phyloP scores from a whole-genome alignment of 306 rosid species.

The Argentina anserina region DNA sequence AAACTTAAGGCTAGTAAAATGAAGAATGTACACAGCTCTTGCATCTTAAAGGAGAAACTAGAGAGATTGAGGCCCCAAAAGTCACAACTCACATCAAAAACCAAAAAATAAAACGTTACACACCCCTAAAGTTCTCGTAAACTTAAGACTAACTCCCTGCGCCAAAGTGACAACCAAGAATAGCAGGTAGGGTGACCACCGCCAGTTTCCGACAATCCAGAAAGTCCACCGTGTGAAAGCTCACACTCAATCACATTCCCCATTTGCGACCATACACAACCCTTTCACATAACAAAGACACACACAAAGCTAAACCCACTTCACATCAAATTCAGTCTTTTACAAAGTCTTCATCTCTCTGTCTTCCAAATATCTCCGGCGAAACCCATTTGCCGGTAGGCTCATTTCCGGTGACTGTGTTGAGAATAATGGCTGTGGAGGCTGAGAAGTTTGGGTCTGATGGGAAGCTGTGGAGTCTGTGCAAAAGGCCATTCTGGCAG shows the following conservation, averaged over 20 bases:
- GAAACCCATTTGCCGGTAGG: constrained; percentile 20
- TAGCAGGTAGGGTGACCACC: constrained; percentile 23
- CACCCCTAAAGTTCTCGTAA: not conserved
- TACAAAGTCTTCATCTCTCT: not conserved
- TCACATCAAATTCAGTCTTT: constrained; percentile 27
- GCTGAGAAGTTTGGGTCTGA: constrained; percentile 53
- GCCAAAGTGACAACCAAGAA: constrained; percentile 5
- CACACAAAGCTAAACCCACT: constrained; percentile 14
- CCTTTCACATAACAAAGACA: constrained; percentile 34
- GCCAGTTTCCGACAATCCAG: constrained; percentile 37
- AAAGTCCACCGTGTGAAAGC: constrained; percentile 32
- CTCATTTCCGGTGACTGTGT: not conserved
- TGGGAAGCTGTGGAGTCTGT: constrained; percentile 63
- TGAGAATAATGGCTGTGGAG: constrained; percentile 50
- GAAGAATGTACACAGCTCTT: not conserved
- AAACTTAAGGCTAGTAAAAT: not conserved
- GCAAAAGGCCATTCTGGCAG: constrained; percentile 83
- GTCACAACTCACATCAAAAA: constrained; percentile 9
- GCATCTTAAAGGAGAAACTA: not conserved
- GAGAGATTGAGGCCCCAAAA: not conserved
- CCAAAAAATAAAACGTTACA: not conserved
- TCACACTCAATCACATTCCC: constrained; percentile 42
- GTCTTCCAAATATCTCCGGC: constrained; percentile 6
- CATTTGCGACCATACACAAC: constrained; percentile 19
- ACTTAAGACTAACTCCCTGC: not conserved